Base-by-base conservation (phyloP, 2,329 filamentous ascomycete genomes). In the Aspergillus amoenus region DNA sequence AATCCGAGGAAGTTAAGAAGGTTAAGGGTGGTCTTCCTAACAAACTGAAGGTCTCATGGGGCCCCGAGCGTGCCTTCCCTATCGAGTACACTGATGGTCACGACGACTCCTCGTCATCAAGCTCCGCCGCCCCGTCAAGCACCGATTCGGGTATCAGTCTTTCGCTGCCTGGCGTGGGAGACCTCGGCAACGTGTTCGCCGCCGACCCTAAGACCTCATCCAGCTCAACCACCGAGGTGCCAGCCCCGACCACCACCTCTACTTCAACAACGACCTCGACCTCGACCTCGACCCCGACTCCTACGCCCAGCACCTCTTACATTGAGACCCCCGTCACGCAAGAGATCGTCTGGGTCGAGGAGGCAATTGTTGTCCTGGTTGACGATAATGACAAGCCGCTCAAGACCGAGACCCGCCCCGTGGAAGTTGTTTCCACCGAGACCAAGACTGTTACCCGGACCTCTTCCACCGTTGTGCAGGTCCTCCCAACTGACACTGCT, bases 11-110 rank as follows among this genome's bases (percentile, higher is more conserved):
- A 66, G 82, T 84, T 50, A 64, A 72, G 2, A 82, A 84, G 9
- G 78, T 83, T 6, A 73, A 84, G 53, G 70, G 78, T 12, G 77
- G 80, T 43, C 82, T 96, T 18, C 91, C 91, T 5, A 90, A 91
- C 43, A 81, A 83, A 57, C 74, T 85, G 18, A 59, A 70, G 5
- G 79, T 88, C 58, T 62, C 72, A 40, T 69, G 66, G 55, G 80
- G 80, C 3, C 78, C 79, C 11, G 75, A 55, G 4, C 75, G 74
- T 42, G 79, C 77, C 15, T 56, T 55, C 54, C 63, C 64, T 43
- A 49, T 66, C 49, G 37, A 45, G 24, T 62, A 64, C 52, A 37
- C 54, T 44, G 46, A 48, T 30, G 53, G 57, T 43, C 44, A 48
- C 37, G 53, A 58, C 4, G 51, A 32, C 21, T 32, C 44, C 15